phyloP scores from a whole-genome alignment of 116 monocot species.

The Phalaenopsis hybrid region DNA sequence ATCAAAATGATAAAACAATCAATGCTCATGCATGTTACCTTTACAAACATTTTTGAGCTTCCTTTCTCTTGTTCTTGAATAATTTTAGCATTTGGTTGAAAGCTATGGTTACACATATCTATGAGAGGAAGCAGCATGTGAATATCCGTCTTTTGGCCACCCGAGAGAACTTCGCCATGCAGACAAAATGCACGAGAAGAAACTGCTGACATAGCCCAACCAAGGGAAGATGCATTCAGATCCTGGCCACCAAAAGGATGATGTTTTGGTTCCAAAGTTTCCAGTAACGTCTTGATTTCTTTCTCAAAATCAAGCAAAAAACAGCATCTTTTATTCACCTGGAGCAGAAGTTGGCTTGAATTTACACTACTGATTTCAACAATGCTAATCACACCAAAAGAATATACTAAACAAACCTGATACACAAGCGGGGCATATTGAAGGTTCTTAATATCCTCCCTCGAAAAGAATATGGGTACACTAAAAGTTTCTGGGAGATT shows the following conservation, averaged over 20 bases:
- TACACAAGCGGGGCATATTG: slow-evolving; percentile 87
- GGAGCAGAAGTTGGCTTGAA: slow-evolving; percentile 11
- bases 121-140: slow-evolving; percentile 93
- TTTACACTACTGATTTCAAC: background rate
- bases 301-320: slow-evolving; percentile 87
- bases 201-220: slow-evolving; percentile 98
- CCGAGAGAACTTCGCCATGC: slow-evolving; percentile 30
- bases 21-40: slow-evolving; percentile 18
- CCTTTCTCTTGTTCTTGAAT: slow-evolving; percentile 47
- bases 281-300: slow-evolving; percentile 42
- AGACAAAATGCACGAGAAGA: slow-evolving; percentile 94
- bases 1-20: background rate
- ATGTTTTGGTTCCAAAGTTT: slow-evolving; percentile 20
- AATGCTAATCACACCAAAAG: slow-evolving; percentile 1
- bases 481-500: slow-evolving; percentile 84
- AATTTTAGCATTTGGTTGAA: slow-evolving; percentile 78
- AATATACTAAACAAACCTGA: slow-evolving; percentile 48
- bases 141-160: slow-evolving; percentile 29
- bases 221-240: slow-evolving; percentile 74
- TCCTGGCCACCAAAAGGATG: slow-evolving; percentile 92
- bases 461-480: slow-evolving; percentile 78
- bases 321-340: slow-evolving; percentile 95
- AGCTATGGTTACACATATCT: slow-evolving; percentile 96
- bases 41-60: slow-evolving; percentile 49
- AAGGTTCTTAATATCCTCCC: slow-evolving; percentile 80